These are phyloP conservation scores for Apiotrichum brassicae DNA, from an alignment of 1,284 basidiomycete species.

Conservation along the genomic window DNA sequence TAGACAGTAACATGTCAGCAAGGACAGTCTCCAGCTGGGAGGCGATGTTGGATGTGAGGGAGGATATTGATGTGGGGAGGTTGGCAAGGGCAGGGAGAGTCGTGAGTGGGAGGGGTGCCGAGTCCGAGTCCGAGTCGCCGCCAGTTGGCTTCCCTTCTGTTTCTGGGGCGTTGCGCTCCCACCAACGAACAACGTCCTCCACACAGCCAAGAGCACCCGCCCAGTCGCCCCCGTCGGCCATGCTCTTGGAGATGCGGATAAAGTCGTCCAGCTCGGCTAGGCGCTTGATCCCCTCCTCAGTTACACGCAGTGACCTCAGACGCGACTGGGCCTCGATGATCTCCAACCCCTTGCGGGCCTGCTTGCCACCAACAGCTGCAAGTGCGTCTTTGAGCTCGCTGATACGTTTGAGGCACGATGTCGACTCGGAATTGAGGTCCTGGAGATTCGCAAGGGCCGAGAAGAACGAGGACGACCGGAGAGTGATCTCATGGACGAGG, in stretches of 20 bases:
- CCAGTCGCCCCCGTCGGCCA: slow-evolving; percentile 79
- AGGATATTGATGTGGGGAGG: slow-evolving; percentile 61
- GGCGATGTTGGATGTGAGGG: slow-evolving; percentile 65
- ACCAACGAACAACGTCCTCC: slow-evolving; percentile 65
- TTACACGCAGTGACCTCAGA: slow-evolving; percentile 56
- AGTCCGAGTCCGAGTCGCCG: slow-evolving; percentile 2
- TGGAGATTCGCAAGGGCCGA: slow-evolving; percentile 91
- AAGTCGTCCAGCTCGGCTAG: slow-evolving; percentile 69
- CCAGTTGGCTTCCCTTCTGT: too few species aligned
- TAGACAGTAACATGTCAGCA: slow-evolving; percentile 60
- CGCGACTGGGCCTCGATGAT: slow-evolving; percentile 63
- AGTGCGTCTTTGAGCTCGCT: slow-evolving; percentile 65
- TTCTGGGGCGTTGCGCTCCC: slow-evolving; percentile 47
- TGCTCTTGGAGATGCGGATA: slow-evolving; percentile 59
- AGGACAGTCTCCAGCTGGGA: slow-evolving; percentile 72
- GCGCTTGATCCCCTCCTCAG: slow-evolving; percentile 60
- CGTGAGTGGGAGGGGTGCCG: slow-evolving; percentile 35
- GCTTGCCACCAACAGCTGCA: slow-evolving; percentile 66
- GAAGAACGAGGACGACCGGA: slow-evolving; percentile 90
- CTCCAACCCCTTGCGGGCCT: slow-evolving; percentile 68
- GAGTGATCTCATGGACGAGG: slow-evolving; percentile 84
- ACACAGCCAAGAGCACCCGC: slow-evolving; percentile 70
- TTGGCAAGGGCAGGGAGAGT: slow-evolving; percentile 62
- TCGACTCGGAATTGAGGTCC: slow-evolving; percentile 81
- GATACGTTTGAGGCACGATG: slow-evolving; percentile 72